Evolutionary conservation across 495 filamentous ascomycete species (phyloP).

Genomic region (Saxophila tyrrhenica): DNA sequence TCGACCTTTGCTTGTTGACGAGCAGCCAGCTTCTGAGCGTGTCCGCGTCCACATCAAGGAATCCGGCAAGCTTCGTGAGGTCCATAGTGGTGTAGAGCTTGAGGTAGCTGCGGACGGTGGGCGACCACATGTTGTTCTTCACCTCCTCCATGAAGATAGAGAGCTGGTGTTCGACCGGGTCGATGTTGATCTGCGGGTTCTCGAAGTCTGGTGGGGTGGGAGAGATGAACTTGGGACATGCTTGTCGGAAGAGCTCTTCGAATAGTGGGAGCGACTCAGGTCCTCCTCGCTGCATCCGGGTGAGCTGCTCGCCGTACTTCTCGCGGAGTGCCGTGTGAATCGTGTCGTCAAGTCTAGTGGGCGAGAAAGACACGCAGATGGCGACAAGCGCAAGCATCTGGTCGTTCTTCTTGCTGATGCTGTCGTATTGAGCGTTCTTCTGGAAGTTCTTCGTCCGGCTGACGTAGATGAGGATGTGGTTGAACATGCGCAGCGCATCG

Average conservation of each 20-base stretch:
- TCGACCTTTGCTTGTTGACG: constrained; percentile 95
- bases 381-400: constrained; percentile 99
- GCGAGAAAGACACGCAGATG: constrained; percentile 95
- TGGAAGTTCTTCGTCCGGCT: constrained; percentile 99
- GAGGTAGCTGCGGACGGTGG: constrained; percentile 92
- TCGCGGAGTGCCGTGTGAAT: constrained; percentile 95
- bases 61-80: constrained; percentile 91
- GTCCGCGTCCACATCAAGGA: constrained; percentile 89
- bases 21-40: constrained; percentile 80
- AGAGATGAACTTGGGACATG: constrained; percentile 98
- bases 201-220: constrained; percentile 96
- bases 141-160: constrained; percentile 98
- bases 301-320: constrained; percentile 97
- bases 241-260: constrained; percentile 88
- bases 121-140: constrained; percentile 89
- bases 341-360: constrained; percentile 92
- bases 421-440: constrained; percentile 94
- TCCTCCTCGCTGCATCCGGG: constrained; percentile 87
- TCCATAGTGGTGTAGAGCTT: constrained; percentile 99
- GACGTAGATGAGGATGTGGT: constrained; percentile 98
- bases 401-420: constrained; percentile 98
- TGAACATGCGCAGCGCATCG: constrained; percentile 98
- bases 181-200: constrained; percentile 82
- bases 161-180: constrained; percentile 94
- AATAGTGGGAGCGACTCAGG: constrained; percentile 90